Conservation (phyloP, 2,329 filamentous ascomycete species). For the Thielaviopsis cerberus region DNA sequence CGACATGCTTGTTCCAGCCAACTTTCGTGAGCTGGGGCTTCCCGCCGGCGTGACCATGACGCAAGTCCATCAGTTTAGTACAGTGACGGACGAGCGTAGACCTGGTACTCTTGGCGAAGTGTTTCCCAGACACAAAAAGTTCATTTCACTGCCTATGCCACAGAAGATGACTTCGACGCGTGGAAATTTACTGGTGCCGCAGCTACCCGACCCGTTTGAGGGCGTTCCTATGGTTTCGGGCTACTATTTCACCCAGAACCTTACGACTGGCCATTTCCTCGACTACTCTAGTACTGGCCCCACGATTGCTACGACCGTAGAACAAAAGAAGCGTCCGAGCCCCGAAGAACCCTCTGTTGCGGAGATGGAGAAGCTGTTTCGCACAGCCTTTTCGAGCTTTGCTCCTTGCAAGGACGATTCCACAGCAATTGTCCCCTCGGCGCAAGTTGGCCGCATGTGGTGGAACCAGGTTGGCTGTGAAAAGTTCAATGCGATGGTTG, state of each 20-base stretch:
- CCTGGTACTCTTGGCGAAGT: slow-evolving; percentile 51
- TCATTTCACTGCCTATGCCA: slow-evolving; percentile 39
- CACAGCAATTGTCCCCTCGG: slow-evolving; percentile 48
- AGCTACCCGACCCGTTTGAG: slow-evolving; percentile 35
- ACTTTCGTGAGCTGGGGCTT: slow-evolving; percentile 45
- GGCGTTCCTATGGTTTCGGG: slow-evolving; percentile 34
- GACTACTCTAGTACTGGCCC: slow-evolving; percentile 37
- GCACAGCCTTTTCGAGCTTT: slow-evolving; percentile 62
- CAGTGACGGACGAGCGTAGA: slow-evolving; percentile 16
- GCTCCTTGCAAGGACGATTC: slow-evolving; percentile 59
- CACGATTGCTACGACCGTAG: slow-evolving; percentile 27
- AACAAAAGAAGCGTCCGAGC: slow-evolving; percentile 37
- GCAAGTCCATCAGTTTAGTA: slow-evolving; percentile 22
- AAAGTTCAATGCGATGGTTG: slow-evolving; percentile 45
- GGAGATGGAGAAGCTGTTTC: slow-evolving; percentile 57
- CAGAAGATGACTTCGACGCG: slow-evolving; percentile 52
- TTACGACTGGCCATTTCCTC: slow-evolving; percentile 52
- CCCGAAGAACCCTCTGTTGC: slow-evolving; percentile 44
- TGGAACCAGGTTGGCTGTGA: slow-evolving; percentile 55
- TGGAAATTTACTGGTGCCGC: slow-evolving; percentile 34
- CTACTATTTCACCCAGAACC: slow-evolving; percentile 47
- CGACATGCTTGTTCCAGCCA: slow-evolving; percentile 17
- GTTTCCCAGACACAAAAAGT: slow-evolving; percentile 20
- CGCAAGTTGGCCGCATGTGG: slow-evolving; percentile 51
- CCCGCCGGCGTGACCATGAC: slow-evolving; percentile 51